Percentiles rank a stretch among this genome's conserved stretches.
Conservation (phyloP, 2,329 filamentous ascomycete species). For the Aspergillus aculeatinus region DNA sequence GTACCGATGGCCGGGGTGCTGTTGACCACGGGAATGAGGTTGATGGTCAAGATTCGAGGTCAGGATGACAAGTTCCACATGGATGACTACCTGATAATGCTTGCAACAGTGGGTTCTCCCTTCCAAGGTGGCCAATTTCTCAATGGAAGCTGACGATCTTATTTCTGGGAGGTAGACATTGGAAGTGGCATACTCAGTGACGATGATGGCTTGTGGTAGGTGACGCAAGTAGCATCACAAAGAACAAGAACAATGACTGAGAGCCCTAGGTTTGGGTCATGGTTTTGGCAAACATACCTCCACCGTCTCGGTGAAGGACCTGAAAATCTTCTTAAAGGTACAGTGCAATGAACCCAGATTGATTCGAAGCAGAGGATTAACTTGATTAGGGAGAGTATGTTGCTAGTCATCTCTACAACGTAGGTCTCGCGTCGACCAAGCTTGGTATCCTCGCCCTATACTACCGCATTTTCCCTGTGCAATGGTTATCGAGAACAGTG, state of each 20-base stretch:
- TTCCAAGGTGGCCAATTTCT: neutral
- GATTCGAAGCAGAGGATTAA: neutral
- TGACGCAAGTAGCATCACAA: neutral
- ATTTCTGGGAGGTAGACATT: neutral
- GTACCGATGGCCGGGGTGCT: slow-evolving; percentile 2
- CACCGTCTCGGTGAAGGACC: neutral
- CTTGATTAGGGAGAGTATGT: slow-evolving; percentile 3
- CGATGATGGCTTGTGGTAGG: slow-evolving; percentile 2
- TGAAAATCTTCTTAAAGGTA: slow-evolving; percentile 9
- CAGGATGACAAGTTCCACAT: slow-evolving; percentile 1
- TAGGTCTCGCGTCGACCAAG: slow-evolving; percentile 5
- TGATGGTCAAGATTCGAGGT: slow-evolving; percentile 1
- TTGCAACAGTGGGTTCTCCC: slow-evolving; percentile 2
- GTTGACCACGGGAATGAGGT: slow-evolving; percentile 1
- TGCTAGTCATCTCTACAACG: slow-evolving; percentile 10
- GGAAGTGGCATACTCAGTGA: slow-evolving; percentile 4
- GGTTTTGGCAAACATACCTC: slow-evolving; percentile 5
- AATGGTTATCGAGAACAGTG: slow-evolving; percentile 7
- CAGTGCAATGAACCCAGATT: neutral
- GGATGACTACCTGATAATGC: slow-evolving; percentile 5
- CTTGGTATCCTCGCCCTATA: slow-evolving; percentile 9
- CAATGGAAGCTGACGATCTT: neutral
- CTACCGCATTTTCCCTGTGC: slow-evolving; percentile 7
- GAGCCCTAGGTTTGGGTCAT: slow-evolving; percentile 2
- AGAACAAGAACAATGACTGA: neutral